phyloP scores from a whole-genome alignment of 306 rosid species.

The Trifolium repens region DNA sequence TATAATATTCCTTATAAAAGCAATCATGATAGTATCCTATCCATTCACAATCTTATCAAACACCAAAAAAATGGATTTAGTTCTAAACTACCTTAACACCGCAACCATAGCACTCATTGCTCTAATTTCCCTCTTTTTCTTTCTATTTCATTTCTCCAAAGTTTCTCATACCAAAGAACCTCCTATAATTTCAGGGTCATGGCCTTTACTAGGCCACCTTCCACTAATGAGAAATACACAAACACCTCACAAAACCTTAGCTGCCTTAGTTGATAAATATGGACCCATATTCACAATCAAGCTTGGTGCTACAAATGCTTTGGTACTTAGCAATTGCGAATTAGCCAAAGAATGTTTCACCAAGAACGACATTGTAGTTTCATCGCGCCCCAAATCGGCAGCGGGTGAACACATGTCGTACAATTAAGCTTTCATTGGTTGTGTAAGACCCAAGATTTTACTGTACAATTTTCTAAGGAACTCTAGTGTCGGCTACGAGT shows the following conservation, averaged over 20 bases:
- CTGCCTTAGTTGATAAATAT: constrained; percentile 37
- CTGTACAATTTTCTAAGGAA: too few species aligned
- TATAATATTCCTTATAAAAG: neutral
- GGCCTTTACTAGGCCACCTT: constrained; percentile 53
- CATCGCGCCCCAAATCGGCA: constrained; percentile 3
- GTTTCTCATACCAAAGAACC: neutral
- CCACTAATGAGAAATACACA: neutral
- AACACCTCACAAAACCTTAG: constrained; percentile 35
- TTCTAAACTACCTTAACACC: constrained; percentile 24
- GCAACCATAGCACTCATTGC: constrained; percentile 15
- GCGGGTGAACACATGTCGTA: constrained; percentile 34
- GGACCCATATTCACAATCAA: constrained; percentile 46
- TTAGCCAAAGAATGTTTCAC: constrained; percentile 46
- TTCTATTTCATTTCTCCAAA: constrained; percentile 6
- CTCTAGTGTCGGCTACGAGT: too few species aligned
- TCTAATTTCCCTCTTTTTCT: neutral
- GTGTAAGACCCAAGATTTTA: too few species aligned
- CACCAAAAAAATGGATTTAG: constrained; percentile 17
- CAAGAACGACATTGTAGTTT: constrained; percentile 23
- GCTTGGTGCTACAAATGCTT: constrained; percentile 7
- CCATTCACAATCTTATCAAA: neutral
- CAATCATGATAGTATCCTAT: neutral
- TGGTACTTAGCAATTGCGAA: constrained; percentile 48
- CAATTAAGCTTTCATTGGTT: constrained; percentile 36
- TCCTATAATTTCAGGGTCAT: constrained; percentile 36